Evolutionary conservation across 2,329 filamentous ascomycete genomes (phyloP), one percentile per base, ranked within the genome.

Genomic region (Phyllosticta citribraziliensis): DNA sequence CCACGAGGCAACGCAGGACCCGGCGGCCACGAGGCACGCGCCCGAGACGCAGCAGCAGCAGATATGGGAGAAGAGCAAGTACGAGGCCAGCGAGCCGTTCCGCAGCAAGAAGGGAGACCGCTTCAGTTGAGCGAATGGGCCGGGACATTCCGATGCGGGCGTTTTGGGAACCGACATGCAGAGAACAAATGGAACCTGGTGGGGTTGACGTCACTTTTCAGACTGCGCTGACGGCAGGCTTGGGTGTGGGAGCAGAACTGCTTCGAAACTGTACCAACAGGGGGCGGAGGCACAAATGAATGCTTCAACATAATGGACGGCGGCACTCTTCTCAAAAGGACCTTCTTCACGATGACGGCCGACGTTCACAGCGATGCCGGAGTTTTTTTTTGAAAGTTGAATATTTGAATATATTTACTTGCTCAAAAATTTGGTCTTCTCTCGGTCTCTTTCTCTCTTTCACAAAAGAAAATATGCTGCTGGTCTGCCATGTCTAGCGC

Each of bases 11-110:
- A 84, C 82, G 69, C 78, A 79, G 65, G 92, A 96, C 75, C 91
- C 91, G n/a, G 91, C 92, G 12, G 88, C 91, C 10, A 95, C 90
- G 58, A 80, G 86, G 66, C 91, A 96, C 75, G 88, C 88, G 63
- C 88, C 89, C 1, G 80, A 86, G 65, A 88, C 84, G 52, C 88
- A 89, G 71, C 76, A 79, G 52, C 81, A 91, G 70, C 79, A 82
- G 65, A 79, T 88, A 25, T 69, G 78, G 40, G 89, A 92, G 74
- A 95, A 91, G 80, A 88, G 90, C 73, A 96, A 96, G 77, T 97
- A 95, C 74, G 92, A 97, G 77, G 87, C 88, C 33, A 80, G 79
- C 58, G 80, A 84, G 67, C 88, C 91, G 60, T 97, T 87, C 75
- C 79, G 83, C 67, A 88, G 87, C 75, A 84, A 80, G 64, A 95